Evolutionary conservation across 2,329 filamentous ascomycete genomes (phyloP), one percentile per base, ranked within the genome.

Genomic region (Orbilia quercus): DNA sequence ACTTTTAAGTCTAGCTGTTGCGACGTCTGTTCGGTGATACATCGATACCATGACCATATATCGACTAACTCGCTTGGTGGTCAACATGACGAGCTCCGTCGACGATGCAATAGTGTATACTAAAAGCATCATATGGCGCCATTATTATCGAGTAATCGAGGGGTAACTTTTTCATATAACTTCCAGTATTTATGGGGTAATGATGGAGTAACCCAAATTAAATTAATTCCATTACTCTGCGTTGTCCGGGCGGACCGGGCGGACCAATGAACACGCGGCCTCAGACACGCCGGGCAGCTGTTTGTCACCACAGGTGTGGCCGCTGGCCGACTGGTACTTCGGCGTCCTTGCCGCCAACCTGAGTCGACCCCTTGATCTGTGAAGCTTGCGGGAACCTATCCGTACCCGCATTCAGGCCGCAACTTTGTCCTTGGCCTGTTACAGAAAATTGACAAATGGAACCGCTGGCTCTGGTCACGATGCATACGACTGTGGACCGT

Each of bases 71-170:
- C n/a, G n/a, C n/a, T n/a, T n/a, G n/a, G n/a, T n/a, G n/a, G n/a
- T 16, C 18, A 44, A 14, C 45, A 28, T 5, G 45, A 50, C 45
- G 45, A 50, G 45, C 45, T 50, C 45, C 45, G 31, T 40, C 20
- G 14, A 42, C 22, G 51, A 38, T n/a, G 36, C 20, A 25, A 55
- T 18, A n/a, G n/a, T n/a, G 28, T 7, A 42, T 38, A 14, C 36
- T n/a, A n/a, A 38, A 40, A 23, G 45, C 36, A 47, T n/a, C 14
- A 31, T 16, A 62, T 71, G 66, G 58, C 58, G 66, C 58, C 54
- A 64, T 71, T 71, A 51, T 63, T 55, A 71, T 71, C 42, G 50
- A 63, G 66, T 71, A 71, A 71, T 71, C 45, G 51, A 63, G 66
- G 66, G 66, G 66, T 64, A 71, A 71, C n/a, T n/a, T n/a, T n/a